Base-by-base conservation (phyloP, 2,329 filamentous ascomycete genomes). In the Penicillium aurantiogriseum region DNA sequence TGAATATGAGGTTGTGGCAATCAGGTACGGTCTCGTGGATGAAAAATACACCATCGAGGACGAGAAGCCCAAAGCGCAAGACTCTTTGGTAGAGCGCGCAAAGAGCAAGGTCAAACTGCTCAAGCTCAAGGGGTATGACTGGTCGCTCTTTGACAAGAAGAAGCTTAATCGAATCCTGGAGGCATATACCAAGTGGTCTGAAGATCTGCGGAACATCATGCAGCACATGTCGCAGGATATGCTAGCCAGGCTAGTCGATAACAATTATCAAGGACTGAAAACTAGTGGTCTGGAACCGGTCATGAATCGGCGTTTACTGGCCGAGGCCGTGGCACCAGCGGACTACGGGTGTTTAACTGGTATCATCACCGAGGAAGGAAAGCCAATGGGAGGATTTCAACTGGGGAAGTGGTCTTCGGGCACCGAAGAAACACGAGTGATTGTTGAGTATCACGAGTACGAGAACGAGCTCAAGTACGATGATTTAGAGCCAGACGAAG, bases 111-210 rank as follows among this genome's bases (percentile, higher is more conserved):
- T 62, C 21, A 65, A 63, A 31, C 31, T 48, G 2, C 58, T 69
- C 21, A 71, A 70, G 52, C 45, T 63, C 27, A 66, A 69, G 36
- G 64, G 67, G 4, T 68, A 67, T 31, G 64, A 72, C 59, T 72
- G 70, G 69, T 66, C 69, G 4, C 62, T 72, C 7, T 72, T 71
- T 40, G 69, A 72, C 53, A 69, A 64, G 56, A 63, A 68, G 52
- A 69, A 65, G 51, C 55, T 72, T 47, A 51, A 64, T 27, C 42
- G 45, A 9, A 61, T 69, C 8, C 49, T 69, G 10, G 65, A 67
- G 2, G 57, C 64, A 23, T 69, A 71, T 33, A 67, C 66, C n/a
- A 54, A 59, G 27, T 71, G 64, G 69, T 66, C 67, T 2, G 59
- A 60, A 27, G 63, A 59, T 45, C 54, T 71, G 48, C 54, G 66